These are phyloP conservation scores for Jatropha curcas DNA, from an alignment of 345 rosid species.

Conservation along the genomic window DNA sequence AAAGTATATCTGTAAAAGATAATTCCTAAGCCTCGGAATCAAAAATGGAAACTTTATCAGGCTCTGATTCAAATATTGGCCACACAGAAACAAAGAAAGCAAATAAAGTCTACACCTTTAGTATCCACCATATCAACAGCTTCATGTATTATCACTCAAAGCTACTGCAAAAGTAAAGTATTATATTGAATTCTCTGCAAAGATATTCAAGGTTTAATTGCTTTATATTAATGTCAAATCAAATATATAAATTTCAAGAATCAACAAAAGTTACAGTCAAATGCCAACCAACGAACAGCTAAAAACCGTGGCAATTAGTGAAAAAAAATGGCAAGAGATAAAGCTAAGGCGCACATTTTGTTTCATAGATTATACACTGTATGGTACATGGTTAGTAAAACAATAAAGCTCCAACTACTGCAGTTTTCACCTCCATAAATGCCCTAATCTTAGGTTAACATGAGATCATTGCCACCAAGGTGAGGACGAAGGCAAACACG, in stretches of 20 bases:
- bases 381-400: conserved; percentile 37
- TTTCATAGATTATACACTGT: conserved; percentile 30
- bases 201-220: neutral
- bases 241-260: conserved; percentile 11
- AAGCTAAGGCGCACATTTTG: conserved; percentile 15
- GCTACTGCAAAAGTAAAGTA: neutral
- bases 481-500: conserved; percentile 32
- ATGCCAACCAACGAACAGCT: conserved; percentile 11
- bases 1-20: too few species aligned
- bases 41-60: too few species aligned
- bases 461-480: conserved; percentile 70
- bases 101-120: too few species aligned
- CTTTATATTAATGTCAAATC: conserved; percentile 8
- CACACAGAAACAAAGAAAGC: too few species aligned
- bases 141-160: neutral
- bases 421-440: conserved; percentile 16
- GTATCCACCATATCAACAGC: neutral
- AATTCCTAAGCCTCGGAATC: too few species aligned
- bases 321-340: conserved; percentile 16
- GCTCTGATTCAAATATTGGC: too few species aligned
- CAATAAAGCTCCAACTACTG: conserved; percentile 31
- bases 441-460: conserved; percentile 62
- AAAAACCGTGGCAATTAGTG: conserved; percentile 21
- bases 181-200: neutral
- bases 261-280: conserved; percentile 22